These are phyloP conservation scores for Acephala macrosclerotiorum DNA, from an alignment of 2,329 filamentous ascomycete species.

Conservation along the genomic window DNA sequence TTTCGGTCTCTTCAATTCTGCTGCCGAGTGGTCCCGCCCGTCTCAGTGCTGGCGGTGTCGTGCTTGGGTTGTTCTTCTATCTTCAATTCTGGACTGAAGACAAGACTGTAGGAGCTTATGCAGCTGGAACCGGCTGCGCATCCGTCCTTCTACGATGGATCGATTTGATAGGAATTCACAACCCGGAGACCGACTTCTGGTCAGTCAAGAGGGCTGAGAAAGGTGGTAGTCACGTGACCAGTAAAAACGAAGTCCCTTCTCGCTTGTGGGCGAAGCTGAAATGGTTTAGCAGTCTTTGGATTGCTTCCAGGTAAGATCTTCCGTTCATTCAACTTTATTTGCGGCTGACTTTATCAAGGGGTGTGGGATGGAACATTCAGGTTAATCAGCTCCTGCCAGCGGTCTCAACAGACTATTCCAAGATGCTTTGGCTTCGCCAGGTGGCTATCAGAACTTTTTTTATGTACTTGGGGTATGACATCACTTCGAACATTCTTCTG, in stretches of 20 bases:
- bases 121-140: background rate
- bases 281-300: slow-evolving; percentile 12
- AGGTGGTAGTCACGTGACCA: background rate
- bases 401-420: background rate
- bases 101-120: background rate
- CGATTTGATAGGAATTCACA: slow-evolving; percentile 13
- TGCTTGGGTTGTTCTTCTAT: slow-evolving; percentile 10
- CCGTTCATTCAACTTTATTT: background rate
- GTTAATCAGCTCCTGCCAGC: background rate
- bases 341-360: background rate
- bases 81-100: background rate
- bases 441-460: background rate
- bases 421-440: too few relatives aligned
- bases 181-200: slow-evolving; percentile 18
- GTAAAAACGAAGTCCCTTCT: background rate
- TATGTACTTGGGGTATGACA: background rate
- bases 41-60: background rate
- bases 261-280: background rate
- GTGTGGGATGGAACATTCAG: slow-evolving; percentile 12
- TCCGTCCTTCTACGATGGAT: slow-evolving; percentile 12
- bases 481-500: background rate
- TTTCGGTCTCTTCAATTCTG: slow-evolving; percentile 8
- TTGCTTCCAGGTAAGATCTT: background rate
- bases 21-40: background rate
- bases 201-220: background rate